Conservation (phyloP, 441 rosid genomes). For the Brassica balearica region DNA sequence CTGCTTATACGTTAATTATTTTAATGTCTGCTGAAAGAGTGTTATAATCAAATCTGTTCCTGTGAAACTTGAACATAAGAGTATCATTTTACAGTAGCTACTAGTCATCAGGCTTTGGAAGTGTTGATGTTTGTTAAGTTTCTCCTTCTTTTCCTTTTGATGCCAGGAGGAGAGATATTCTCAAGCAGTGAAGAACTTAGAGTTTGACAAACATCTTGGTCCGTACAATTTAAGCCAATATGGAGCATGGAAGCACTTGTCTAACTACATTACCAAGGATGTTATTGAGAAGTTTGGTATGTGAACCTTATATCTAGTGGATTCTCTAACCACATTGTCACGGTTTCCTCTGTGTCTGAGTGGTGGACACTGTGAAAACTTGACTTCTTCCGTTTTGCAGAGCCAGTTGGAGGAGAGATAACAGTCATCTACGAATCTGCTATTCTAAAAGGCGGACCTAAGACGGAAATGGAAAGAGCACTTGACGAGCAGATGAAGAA, state of each 20-base stretch:
- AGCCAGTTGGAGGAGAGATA: slow-evolving; percentile 92
- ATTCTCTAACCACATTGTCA: not conserved
- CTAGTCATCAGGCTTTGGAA: too few relatives aligned
- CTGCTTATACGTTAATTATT: not conserved
- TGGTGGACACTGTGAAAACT: slow-evolving; percentile 9
- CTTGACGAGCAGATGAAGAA: slow-evolving; percentile 71
- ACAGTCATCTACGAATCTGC: slow-evolving; percentile 68
- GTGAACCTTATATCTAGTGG: slow-evolving; percentile 18
- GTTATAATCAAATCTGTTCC: too few relatives aligned
- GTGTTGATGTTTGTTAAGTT: not conserved
- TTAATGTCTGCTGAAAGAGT: too few relatives aligned
- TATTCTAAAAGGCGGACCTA: slow-evolving; percentile 51
- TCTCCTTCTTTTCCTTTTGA: not conserved
- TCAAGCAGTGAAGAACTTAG: slow-evolving; percentile 68
- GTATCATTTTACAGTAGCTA: too few relatives aligned
- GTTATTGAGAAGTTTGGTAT: slow-evolving; percentile 69
- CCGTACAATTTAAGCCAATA: slow-evolving; percentile 72
- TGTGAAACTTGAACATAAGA: too few relatives aligned
- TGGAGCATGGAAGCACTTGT: slow-evolving; percentile 77
- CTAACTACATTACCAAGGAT: slow-evolving; percentile 63
- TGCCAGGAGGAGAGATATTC: slow-evolving; percentile 77
- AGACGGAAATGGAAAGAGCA: slow-evolving; percentile 66
- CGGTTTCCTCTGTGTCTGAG: not conserved
- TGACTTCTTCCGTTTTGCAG: slow-evolving; percentile 48
- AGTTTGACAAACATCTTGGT: slow-evolving; percentile 83